Conservation (phyloP, 163 green algal species). For the Chlamydomonas reinhardtii region DNA sequence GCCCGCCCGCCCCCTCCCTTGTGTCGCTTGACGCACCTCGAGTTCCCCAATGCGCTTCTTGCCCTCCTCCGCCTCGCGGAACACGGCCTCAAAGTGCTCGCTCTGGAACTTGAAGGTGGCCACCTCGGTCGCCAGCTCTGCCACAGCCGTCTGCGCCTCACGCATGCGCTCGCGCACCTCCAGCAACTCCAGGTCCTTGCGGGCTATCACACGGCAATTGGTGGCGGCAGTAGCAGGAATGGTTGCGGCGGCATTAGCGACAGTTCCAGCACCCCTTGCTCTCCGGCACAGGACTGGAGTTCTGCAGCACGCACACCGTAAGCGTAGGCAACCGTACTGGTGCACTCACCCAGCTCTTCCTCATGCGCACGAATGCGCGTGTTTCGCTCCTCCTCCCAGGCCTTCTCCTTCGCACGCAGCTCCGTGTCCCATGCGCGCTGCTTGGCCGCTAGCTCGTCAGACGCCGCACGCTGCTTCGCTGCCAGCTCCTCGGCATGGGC, state of each 20-base stretch:
- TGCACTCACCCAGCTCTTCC: conserved; percentile 33
- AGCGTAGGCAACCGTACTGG: too few relatives aligned
- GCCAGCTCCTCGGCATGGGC: conserved; percentile 5
- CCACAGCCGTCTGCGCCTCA: conserved; percentile 30
- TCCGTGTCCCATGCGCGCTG: neutral
- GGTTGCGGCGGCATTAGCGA: too few relatives aligned
- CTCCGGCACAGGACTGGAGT: too few relatives aligned
- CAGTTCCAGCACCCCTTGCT: too few relatives aligned
- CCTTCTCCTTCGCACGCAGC: neutral
- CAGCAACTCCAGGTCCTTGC: conserved; percentile 43
- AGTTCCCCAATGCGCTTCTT: conserved; percentile 8
- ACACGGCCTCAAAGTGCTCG: conserved; percentile 42
- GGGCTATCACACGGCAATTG: neutral
- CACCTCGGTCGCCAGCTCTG: conserved; percentile 41
- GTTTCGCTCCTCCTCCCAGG: neutral
- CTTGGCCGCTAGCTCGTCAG: neutral
- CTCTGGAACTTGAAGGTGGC: conserved; percentile 25
- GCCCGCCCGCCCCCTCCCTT: neutral
- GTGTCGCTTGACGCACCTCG: too few relatives aligned
- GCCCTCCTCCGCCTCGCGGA: conserved; percentile 39
- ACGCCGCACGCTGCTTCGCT: neutral
- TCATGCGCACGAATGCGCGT: neutral
- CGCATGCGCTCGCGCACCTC: conserved; percentile 47
- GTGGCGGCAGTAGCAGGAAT: neutral
- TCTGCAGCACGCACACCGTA: too few relatives aligned